Conservation (phyloP, 495 filamentous ascomycete genomes). For the Penicillium salamii region DNA sequence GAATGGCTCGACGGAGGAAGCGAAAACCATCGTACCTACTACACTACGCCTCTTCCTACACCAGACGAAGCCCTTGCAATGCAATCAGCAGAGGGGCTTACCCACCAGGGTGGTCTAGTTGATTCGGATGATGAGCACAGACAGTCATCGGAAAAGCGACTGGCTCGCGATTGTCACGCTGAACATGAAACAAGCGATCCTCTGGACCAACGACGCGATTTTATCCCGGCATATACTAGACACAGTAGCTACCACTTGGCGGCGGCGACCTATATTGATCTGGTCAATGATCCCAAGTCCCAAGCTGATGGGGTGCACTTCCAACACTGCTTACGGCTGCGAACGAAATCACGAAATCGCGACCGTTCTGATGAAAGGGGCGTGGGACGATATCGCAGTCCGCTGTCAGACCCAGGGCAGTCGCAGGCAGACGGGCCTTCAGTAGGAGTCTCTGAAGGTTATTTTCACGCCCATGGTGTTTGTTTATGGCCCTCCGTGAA, state of each 20-base stretch:
- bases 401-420: constrained; percentile 28
- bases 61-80: constrained; percentile 23
- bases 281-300: constrained; percentile 59
- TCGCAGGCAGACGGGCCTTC: constrained; percentile 22
- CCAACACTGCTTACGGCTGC: constrained; percentile 51
- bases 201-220: constrained; percentile 43
- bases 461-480: constrained; percentile 49
- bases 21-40: constrained; percentile 64
- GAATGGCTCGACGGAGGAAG: constrained; percentile 65
- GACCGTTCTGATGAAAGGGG: constrained; percentile 40
- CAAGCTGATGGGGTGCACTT: constrained; percentile 30
- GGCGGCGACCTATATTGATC: constrained; percentile 59
- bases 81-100: constrained; percentile 3
- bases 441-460: constrained; percentile 38
- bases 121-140: constrained; percentile 34
- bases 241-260: constrained; percentile 58
- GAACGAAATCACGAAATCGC: constrained; percentile 46
- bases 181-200: too few species aligned
- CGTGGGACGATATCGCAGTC: too few species aligned
- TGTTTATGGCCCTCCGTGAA: constrained; percentile 59
- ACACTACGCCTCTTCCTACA: constrained; percentile 57
- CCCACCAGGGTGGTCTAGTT: too few species aligned
- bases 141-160: constrained; percentile 35
- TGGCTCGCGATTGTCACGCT: constrained; percentile 38
- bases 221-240: constrained; percentile 56